Base-by-base conservation (phyloP, 306 rosid species). In the Vicia faba region DNA sequence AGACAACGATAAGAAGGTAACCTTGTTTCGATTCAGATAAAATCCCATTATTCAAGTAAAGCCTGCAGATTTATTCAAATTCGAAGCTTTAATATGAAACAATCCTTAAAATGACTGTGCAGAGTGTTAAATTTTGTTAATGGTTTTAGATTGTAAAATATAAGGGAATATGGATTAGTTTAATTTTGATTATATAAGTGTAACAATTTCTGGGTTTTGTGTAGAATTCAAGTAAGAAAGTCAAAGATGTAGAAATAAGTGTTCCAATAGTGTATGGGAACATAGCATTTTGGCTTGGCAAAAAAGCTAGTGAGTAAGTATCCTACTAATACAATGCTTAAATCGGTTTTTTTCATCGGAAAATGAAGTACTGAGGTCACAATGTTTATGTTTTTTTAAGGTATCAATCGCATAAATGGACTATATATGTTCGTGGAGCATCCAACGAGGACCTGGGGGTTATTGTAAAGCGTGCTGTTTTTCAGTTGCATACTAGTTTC, bases 401-500 rank as follows among this genome's bases (percentile, higher is more conserved):
- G 91, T 81, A 80, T 70, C 96, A 85, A 66, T 87, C 96, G 0
- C 91, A 89, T 68, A 87, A 85, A 73, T 89, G 95, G 95, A 89
- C 91, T 38, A 68, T 87, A n/a, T 89, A 89, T 68, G 88, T 87
- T 69, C 91, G 96, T 3, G 95, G 96, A 65, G 86, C 88, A 15
- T 58, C 81, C 55, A 89, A 85, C 68, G 95, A 89, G 82, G 89
- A 89, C 77, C 81, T 87, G 26, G 82, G 96, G 39, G 78, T 69
- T 70, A 78, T 85, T 55, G 26, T 89, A 66, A 85, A 83, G 79
- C 87, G 84, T 11, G 91, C 39, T 68, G 91, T 87, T 78, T 87
- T 89, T 80, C 93, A 89, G 89, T 73, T 89, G 79, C 96, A 87
- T 82, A 71, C 95, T 36, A 89, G 95, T 87, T 89, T 89, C 84